Conservation (phyloP, 305 asterid genomes). For the Solanum hybrid region DNA sequence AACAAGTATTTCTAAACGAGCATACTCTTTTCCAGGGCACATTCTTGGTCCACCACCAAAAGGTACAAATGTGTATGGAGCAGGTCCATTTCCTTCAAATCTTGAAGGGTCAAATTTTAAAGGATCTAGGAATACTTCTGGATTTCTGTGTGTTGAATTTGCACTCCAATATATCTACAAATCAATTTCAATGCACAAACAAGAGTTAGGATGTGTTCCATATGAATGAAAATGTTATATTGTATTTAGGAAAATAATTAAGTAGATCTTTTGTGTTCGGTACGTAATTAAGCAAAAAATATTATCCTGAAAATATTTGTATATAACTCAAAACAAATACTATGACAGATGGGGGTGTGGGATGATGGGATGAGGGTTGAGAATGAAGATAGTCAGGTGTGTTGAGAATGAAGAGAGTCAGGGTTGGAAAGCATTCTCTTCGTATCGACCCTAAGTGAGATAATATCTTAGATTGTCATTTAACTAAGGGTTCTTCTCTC, state of each 20-base stretch:
- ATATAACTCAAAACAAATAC: no score
- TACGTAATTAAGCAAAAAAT: not conserved
- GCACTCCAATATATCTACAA: not conserved
- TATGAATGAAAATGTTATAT: no score
- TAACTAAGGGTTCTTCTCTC: no score
- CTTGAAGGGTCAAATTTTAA: not conserved
- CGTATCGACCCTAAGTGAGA: no score
- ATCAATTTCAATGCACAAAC: not conserved
- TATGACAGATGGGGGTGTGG: not conserved
- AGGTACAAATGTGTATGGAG: slow-evolving; percentile 68
- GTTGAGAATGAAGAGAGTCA: not conserved
- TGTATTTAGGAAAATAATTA: no score
- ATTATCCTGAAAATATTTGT: no score
- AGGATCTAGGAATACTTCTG: slow-evolving; percentile 42
- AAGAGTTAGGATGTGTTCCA: not conserved
- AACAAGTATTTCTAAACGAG: slow-evolving; percentile 52
- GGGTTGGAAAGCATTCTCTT: no score
- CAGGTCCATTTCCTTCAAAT: slow-evolving; percentile 54
- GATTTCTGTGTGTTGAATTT: not conserved
- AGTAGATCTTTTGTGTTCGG: not conserved
- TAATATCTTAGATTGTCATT: no score
- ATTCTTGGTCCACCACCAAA: slow-evolving; percentile 77
- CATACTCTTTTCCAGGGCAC: slow-evolving; percentile 77
- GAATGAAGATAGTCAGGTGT: no score
- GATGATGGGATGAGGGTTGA: not conserved